Conservation (phyloP, 306 rosid genomes). For the Vachellia collinsii region DNA sequence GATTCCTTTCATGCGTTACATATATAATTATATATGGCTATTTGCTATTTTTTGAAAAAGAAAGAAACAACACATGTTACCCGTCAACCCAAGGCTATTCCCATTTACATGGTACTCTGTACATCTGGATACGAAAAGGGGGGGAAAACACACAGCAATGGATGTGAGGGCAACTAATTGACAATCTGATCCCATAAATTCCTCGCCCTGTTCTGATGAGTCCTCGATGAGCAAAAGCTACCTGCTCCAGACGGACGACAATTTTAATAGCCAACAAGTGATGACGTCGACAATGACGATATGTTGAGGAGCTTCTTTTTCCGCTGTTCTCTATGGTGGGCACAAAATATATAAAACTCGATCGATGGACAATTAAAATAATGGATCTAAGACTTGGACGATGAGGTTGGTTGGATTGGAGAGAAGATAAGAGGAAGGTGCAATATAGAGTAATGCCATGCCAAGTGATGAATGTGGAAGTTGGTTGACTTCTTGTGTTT, state of each 20-base stretch:
- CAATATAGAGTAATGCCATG: background rate
- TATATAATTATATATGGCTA: background rate
- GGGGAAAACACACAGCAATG: too few species aligned
- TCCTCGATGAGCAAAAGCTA: background rate
- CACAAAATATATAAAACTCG: background rate
- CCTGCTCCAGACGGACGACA: background rate
- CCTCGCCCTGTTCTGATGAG: background rate
- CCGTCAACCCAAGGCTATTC: background rate
- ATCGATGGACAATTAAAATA: background rate
- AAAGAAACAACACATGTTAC: background rate
- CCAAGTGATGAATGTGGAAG: slow-evolving; percentile 8
- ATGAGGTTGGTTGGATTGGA: background rate
- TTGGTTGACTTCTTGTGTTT: background rate
- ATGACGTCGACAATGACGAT: slow-evolving; percentile 65
- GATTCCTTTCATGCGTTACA: background rate
- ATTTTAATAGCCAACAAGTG: background rate
- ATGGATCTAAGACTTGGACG: background rate
- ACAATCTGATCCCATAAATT: background rate
- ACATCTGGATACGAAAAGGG: too few species aligned
- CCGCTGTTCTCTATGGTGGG: background rate
- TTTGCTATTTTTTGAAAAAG: background rate
- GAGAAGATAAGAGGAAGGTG: slow-evolving; percentile 16
- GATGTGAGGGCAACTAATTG: background rate
- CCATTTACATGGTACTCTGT: too few species aligned
- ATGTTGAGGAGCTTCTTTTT: background rate